Conservation (phyloP, 1,284 basidiomycete species). For the Apiotrichum gamsii region DNA sequence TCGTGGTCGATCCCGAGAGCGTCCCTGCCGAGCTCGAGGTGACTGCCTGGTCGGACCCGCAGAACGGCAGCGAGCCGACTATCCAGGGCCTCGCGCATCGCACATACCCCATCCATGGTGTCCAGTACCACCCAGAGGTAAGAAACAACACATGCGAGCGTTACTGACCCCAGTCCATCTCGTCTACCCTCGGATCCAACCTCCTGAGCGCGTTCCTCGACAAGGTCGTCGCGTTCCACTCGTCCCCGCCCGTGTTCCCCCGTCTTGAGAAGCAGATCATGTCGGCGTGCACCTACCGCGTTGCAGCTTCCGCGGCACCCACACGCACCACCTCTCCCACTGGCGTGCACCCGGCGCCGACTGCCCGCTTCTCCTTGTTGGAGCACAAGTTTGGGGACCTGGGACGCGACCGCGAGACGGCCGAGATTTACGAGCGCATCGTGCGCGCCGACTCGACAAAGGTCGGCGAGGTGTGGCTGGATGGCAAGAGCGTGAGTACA, state of each 20-base stretch:
- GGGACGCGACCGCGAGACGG: constrained; percentile 23
- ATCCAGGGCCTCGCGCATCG: constrained; percentile 53
- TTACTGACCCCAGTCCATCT: constrained; percentile 44
- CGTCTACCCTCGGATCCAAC: constrained; percentile 42
- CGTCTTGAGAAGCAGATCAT: constrained; percentile 28
- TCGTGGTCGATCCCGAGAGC: constrained; percentile 49
- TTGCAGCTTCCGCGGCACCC: constrained; percentile 20
- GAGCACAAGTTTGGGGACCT: constrained; percentile 24
- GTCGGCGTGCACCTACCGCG: constrained; percentile 36
- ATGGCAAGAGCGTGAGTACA: constrained; percentile 48
- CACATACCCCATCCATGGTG: constrained; percentile 74
- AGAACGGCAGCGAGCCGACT: constrained; percentile 29
- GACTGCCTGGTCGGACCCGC: constrained; percentile 47
- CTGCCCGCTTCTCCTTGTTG: constrained; percentile 11
- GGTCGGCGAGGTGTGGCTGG: constrained; percentile 51
- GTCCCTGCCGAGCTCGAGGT: constrained; percentile 50
- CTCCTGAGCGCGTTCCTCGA: constrained; percentile 45
- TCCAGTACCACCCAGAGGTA: constrained; percentile 90
- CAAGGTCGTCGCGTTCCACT: constrained; percentile 29
- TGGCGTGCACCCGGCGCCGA: background rate
- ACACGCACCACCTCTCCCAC: constrained; percentile 11
- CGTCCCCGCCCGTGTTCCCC: constrained; percentile 28
- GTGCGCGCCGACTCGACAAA: constrained; percentile 28
- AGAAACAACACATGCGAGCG: background rate
- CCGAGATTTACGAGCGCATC: constrained; percentile 46